Percentiles rank a stretch among this genome's conserved stretches.
These are phyloP conservation scores for Tetradesmus lagerheimii DNA, from an alignment of 139 green algal genomes.

Conservation along the genomic window DNA sequence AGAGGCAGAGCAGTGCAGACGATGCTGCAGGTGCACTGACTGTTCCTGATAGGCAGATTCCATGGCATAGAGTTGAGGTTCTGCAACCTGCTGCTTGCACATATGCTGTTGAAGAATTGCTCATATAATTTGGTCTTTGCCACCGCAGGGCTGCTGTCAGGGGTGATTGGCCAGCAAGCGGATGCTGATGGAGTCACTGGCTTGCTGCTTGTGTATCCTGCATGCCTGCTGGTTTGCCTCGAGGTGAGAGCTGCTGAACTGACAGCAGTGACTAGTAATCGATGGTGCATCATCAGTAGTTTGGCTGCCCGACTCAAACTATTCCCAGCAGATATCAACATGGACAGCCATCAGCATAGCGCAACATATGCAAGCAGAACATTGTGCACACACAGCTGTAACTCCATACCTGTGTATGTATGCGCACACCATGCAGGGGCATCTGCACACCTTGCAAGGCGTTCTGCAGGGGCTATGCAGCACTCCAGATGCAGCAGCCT, in stretches of 20 bases:
- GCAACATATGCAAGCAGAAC: background rate
- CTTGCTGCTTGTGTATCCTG: conserved; percentile 22
- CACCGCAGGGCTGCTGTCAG: background rate
- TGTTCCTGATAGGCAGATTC: background rate
- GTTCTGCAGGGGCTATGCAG: background rate
- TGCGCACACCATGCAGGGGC: conserved; percentile 6
- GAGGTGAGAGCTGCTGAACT: background rate
- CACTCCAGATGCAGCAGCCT: background rate
- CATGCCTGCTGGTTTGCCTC: background rate
- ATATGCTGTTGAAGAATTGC: background rate
- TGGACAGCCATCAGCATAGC: background rate
- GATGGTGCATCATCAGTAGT: no score
- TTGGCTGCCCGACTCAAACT: no score
- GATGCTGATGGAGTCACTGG: conserved; percentile 3
- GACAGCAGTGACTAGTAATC: background rate
- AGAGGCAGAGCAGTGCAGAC: conserved; percentile 5
- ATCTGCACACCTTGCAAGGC: background rate
- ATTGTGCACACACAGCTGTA: background rate
- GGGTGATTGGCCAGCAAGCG: background rate
- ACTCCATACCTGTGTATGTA: background rate
- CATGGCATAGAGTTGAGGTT: background rate
- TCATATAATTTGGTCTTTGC: background rate
- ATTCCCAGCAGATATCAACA: no score
- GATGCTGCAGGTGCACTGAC: background rate
- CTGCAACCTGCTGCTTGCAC: background rate